Evolutionary conservation across 306 rosid species (phyloP).

Genomic region (Gillenia trifoliata): DNA sequence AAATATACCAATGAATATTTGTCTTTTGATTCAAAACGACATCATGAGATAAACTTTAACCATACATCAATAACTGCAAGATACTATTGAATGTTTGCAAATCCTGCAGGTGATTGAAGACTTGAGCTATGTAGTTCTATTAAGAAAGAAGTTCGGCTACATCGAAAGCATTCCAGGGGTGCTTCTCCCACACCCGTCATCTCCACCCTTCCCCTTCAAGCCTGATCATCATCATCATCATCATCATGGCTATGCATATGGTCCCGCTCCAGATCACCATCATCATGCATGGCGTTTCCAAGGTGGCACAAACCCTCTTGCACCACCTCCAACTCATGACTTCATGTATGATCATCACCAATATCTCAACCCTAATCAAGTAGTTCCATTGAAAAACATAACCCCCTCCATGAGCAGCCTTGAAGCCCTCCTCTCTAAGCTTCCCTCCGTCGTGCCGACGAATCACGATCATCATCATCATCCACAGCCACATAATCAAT

Average conservation of each 20-base stretch:
- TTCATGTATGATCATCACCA: conserved; percentile 36
- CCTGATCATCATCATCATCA: conserved; percentile 15
- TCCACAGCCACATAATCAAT: not conserved
- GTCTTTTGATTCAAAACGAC: too few species aligned
- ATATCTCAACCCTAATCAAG: not conserved
- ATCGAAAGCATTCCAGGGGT: conserved; percentile 98
- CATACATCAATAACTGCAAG: not conserved
- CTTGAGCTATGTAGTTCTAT: conserved; percentile 69
- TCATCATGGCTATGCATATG: conserved; percentile 20
- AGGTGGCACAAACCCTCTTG: conserved; percentile 15
- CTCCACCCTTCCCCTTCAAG: conserved; percentile 49
- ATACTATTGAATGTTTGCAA: not conserved
- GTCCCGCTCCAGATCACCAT: conserved; percentile 7
- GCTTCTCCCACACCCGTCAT: conserved; percentile 91
- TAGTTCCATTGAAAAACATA: conserved; percentile 15
- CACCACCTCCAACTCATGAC: conserved; percentile 34
- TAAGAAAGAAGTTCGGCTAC: conserved; percentile 84
- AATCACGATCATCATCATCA: conserved; percentile 4
- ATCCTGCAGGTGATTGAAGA: conserved; percentile 69
- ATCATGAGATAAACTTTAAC: too few species aligned
- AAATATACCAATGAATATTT: too few species aligned
- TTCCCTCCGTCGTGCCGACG: conserved; percentile 37
- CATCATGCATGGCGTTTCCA: conserved; percentile 55
- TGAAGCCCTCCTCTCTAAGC: conserved; percentile 53
- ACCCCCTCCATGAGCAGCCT: conserved; percentile 54